A percentile compares a stretch with the other conserved stretches of the same genome.
phyloP scores from a whole-genome alignment of 2,329 filamentous ascomycete genomes.

The Fusarium sp. region DNA sequence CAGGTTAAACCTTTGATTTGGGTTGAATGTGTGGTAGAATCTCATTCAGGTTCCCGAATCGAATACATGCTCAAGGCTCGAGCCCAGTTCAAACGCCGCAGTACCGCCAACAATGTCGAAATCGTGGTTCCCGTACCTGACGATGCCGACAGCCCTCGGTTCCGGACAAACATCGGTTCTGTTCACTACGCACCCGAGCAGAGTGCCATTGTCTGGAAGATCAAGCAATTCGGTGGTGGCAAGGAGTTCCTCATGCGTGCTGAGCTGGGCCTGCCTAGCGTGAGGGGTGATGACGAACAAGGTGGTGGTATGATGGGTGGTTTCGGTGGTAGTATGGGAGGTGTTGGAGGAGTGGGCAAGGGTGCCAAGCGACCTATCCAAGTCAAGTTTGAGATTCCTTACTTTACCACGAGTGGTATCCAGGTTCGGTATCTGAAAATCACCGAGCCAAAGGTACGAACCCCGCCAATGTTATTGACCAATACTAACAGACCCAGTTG shows the following conservation, averaged over 20 bases:
- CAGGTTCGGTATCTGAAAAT: constrained; percentile 99
- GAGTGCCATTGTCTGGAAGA: constrained; percentile 99
- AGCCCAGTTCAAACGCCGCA: constrained; percentile 97
- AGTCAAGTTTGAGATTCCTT: constrained; percentile 99
- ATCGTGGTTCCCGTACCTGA: constrained; percentile 97
- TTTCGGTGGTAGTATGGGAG: constrained; percentile 97
- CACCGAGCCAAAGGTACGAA: constrained; percentile 94
- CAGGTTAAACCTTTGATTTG: constrained; percentile 98
- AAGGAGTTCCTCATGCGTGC: constrained; percentile 99
- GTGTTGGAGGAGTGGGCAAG: constrained; percentile 81
- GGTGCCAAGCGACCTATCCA: constrained; percentile 93
- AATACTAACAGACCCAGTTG: constrained; percentile 66
- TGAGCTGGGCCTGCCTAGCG: constrained; percentile 92
- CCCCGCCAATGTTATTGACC: neutral
- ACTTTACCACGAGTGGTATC: constrained; percentile 99
- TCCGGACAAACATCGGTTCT: constrained; percentile 96
- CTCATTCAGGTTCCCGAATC: constrained; percentile 92
- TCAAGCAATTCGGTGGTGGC: constrained; percentile 98
- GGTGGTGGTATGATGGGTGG: constrained; percentile 98
- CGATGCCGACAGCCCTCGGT: constrained; percentile 94
- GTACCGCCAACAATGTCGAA: constrained; percentile 98
- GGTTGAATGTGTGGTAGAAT: constrained; percentile 98
- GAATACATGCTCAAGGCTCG: constrained; percentile 99
- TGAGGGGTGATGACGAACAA: constrained; percentile 94
- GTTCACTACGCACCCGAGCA: constrained; percentile 99